Evolutionary conservation across 306 rosid genomes (phyloP), one percentile per base, ranked within the genome.

Genomic region (Bauhinia variegata): DNA sequence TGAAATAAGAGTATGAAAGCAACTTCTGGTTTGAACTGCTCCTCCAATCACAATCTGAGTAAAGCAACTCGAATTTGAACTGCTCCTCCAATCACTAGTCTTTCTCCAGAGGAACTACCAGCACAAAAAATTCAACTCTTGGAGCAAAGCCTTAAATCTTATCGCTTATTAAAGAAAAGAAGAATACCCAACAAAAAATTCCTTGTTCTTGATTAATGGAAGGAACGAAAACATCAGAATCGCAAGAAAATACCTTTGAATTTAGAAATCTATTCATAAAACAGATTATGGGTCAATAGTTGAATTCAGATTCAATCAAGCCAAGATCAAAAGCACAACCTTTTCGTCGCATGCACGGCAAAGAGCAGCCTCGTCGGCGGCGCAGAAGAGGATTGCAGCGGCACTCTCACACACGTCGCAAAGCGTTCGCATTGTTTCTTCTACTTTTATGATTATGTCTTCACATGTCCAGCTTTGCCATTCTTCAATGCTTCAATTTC

Each of bases 331-430:
- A n/a, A 42, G 14, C 6, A 32, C 13, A 63, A 81, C 86, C 86
- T 81, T 81, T 8, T 73, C 72, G 23, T 81, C 86, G 63, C 86
- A 81, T 50, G 83, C 58, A 60, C 36, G 71, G 83, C 86, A 81
- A 11, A 81, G 79, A 70, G 86, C 71, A 41, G 86, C 86, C 75
- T 77, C 83, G 17, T 77, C 86, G 10, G 86, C 86, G 0, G 86
- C 80, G 63, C 86, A 81, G 75, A 81, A 81, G 11, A 81, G 47
- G 34, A 77, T 81, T 42, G 86, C 86, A 12, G 86, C 78, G 1
- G 86, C 75, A 41, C 70, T 65, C 72, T 81, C 86, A 37, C 86
- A 81, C 17, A 70, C 83, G 48, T 77, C 82, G 46, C 86, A 77
- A 55, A 81, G 80, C 32, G 86, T 65, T 70, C 86, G 83, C 83